Conservation (phyloP, 768 basidiomycete species). For the Naganishia vishniacii region DNA sequence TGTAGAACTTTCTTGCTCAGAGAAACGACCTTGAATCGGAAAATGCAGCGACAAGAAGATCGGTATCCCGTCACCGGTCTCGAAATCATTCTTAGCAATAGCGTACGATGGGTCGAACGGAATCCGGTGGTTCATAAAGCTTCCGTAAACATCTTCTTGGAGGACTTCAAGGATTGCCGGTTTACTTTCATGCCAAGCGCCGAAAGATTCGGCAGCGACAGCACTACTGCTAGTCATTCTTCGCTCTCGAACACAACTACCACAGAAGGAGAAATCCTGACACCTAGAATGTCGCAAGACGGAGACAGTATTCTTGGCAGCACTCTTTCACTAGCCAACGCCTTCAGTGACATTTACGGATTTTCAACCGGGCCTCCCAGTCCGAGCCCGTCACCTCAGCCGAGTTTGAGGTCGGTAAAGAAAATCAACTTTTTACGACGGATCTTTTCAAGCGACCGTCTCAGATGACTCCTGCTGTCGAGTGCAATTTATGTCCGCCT, state of each 20-base stretch:
- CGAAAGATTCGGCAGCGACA: background rate
- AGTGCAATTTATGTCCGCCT: too few species aligned
- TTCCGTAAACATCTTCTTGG: background rate
- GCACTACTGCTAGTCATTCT: background rate
- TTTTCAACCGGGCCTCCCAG: background rate
- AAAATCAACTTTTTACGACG: background rate
- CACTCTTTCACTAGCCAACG: too few species aligned
- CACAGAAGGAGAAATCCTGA: slow-evolving; percentile 1
- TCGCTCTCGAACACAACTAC: slow-evolving; percentile 15
- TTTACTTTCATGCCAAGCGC: background rate
- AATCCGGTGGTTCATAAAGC: background rate
- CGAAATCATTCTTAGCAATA: slow-evolving; percentile 1
- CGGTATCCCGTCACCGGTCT: slow-evolving; percentile 4
- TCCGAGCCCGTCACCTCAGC: background rate
- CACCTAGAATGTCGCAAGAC: background rate
- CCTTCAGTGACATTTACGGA: background rate
- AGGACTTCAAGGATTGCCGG: slow-evolving; percentile 9
- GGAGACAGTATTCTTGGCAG: background rate
- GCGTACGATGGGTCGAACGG: background rate
- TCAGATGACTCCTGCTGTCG: background rate
- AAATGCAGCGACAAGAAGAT: slow-evolving; percentile 17
- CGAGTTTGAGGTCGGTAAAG: background rate
- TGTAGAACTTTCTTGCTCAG: background rate
- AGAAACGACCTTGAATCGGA: background rate
- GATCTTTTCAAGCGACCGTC: background rate